Evolutionary conservation across 2,329 filamentous ascomycete species (phyloP).

Genomic region (Hysterium pulicare): DNA sequence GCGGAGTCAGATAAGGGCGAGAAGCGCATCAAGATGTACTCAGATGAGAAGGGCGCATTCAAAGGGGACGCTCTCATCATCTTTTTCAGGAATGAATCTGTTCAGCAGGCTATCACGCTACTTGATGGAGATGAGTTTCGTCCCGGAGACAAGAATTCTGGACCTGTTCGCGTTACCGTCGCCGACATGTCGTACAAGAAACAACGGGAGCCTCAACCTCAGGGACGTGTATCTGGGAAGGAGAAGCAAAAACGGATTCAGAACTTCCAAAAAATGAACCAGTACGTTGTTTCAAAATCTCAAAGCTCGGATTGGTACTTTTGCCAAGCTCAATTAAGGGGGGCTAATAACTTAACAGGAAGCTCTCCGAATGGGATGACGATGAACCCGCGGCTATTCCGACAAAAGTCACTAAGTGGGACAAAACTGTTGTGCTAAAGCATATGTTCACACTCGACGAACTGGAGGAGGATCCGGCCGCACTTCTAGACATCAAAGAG

Average conservation of each 20-base stretch:
- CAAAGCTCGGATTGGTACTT: too few relatives aligned
- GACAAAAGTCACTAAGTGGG: slow-evolving; percentile 59
- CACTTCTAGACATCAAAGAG: slow-evolving; percentile 86
- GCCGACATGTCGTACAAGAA: slow-evolving; percentile 93
- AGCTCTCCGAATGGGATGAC: slow-evolving; percentile 93
- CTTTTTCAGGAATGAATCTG: slow-evolving; percentile 94
- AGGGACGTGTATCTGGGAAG: slow-evolving; percentile 55
- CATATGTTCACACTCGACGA: slow-evolving; percentile 90
- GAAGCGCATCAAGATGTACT: slow-evolving; percentile 91
- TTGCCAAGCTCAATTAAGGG: slow-evolving; percentile 7
- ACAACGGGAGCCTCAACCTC: slow-evolving; percentile 62
- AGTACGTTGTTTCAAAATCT: slow-evolving; percentile 46
- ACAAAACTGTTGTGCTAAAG: slow-evolving; percentile 82
- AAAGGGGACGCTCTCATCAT: slow-evolving; percentile 92
- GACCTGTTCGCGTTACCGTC: slow-evolving; percentile 74
- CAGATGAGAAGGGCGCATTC: slow-evolving; percentile 74
- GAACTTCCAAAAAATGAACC: slow-evolving; percentile 83
- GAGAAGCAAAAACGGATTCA: slow-evolving; percentile 89
- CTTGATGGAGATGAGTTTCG: slow-evolving; percentile 81
- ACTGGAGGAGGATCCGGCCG: slow-evolving; percentile 78
- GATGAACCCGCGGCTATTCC: slow-evolving; percentile 66
- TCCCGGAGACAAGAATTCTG: slow-evolving; percentile 49
- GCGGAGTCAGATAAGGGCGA: slow-evolving; percentile 88
- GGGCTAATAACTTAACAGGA: slow-evolving; percentile 54
- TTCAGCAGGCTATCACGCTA: slow-evolving; percentile 76